These are phyloP conservation scores for Saccharum officinarum DNA, from an alignment of 176 grass and related monocot genomes.

Conservation along the genomic window DNA sequence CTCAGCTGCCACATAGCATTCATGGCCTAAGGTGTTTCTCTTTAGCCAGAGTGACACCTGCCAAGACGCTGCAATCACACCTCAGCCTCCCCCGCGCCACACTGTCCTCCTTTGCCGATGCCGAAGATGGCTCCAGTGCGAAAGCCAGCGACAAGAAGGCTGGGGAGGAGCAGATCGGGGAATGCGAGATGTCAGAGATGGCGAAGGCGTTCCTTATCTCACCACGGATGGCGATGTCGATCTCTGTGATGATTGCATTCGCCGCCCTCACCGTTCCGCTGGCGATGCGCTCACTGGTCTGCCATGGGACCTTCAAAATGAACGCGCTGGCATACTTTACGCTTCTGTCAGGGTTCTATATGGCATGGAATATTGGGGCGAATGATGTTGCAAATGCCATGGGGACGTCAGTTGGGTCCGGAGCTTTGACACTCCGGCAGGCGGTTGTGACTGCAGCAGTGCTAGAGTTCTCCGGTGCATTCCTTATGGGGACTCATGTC, in stretches of 20 bases:
- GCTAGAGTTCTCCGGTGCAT: slow-evolving; percentile 92
- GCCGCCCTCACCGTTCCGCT: slow-evolving; percentile 71
- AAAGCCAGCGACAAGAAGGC: slow-evolving; percentile 16
- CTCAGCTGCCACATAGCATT: slow-evolving; percentile 36
- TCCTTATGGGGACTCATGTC: slow-evolving; percentile 98
- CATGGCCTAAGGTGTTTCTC: slow-evolving; percentile 13
- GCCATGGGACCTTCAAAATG: slow-evolving; percentile 52
- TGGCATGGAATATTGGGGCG: slow-evolving; percentile 98
- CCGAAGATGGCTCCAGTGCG: slow-evolving; percentile 46
- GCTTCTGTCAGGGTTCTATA: slow-evolving; percentile 84
- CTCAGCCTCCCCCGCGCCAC: slow-evolving; percentile 44
- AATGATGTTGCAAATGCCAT: slow-evolving; percentile 99
- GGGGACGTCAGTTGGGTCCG: slow-evolving; percentile 96
- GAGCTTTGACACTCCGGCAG: slow-evolving; percentile 89
- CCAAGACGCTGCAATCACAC: slow-evolving; percentile 13
- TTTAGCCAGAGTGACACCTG: slow-evolving; percentile 16
- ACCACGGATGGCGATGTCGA: slow-evolving; percentile 61
- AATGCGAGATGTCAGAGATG: slow-evolving; percentile 58
- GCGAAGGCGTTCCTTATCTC: slow-evolving; percentile 88
- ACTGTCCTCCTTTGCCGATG: slow-evolving; percentile 65
- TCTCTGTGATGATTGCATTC: slow-evolving; percentile 68
- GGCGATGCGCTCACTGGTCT: slow-evolving; percentile 62
- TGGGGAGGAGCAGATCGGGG: slow-evolving; percentile 11
- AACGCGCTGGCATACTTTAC: slow-evolving; percentile 71
- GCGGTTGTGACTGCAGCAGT: slow-evolving; percentile 82